Base-by-base conservation (phyloP, 345 rosid genomes). In the Leavenworthia alabamica region DNA sequence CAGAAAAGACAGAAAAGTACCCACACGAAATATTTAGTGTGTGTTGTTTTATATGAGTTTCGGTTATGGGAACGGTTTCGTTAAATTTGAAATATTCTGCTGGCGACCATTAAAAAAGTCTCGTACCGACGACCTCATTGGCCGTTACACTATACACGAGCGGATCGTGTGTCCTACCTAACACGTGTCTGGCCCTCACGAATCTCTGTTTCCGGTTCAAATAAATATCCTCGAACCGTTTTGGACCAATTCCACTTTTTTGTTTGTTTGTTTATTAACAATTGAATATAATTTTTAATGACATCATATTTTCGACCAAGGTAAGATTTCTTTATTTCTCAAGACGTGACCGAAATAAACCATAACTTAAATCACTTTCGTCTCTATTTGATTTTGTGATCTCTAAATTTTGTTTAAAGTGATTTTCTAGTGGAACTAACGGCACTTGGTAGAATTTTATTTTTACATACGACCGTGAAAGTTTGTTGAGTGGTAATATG, bases 21-120 rank as follows among this genome's bases (percentile, higher is more conserved):
- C 33, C 36, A 13, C 12, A 54, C 23, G 14, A 19, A 28, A 22
- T 28, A 51, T 62, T 54, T 19, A 46, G 19, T n/a, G 57, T 37
- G 63, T 46, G 12, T 70, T 62, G 63, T 70, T 62, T 55, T 62
- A 39, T 32, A 15, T 47, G 69, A 70, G 74, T 70, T 70, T 70
- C 74, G 64, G 74, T 62, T 70, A 70, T 70, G 59, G 51, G 70
- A 70, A 70, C 70, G 70, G 75, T 63, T 70, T 70, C 69, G 64
- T 62, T 62, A 70, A 70, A 55, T 55, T 70, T 47, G 64, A 70
- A 55, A 45, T 37, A 50, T 64, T 40, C 8, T 47, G 62, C 11
- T 62, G 51, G 48, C 64, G 68, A 70, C 64, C 42, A 48, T 20
- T 14, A 27, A 3, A 29, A 46, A 46, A 54, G 56, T 54, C 43